A percentile compares a stretch with the other conserved stretches of the same genome.
phyloP scores from a whole-genome alignment of 345 rosid genomes.

The Ceriops tagal region DNA sequence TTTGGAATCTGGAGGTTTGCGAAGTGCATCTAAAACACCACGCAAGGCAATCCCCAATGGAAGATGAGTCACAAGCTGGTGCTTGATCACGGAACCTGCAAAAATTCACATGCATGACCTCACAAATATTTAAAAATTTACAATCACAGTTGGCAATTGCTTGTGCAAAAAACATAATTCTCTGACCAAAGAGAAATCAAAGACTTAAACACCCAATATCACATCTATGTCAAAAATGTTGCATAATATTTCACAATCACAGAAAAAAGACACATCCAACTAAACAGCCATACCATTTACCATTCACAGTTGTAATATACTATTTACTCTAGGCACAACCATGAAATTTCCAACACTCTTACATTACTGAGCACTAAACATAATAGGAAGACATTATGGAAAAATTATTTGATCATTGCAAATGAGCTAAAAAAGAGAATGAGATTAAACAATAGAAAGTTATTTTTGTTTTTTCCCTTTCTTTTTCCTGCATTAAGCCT shows the following conservation, averaged over 20 bases:
- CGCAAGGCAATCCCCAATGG: constrained; percentile 94
- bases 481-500: too few species aligned
- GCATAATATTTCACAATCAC: too few species aligned
- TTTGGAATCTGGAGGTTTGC: constrained; percentile 98
- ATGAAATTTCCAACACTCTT: too few species aligned
- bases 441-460: too few species aligned
- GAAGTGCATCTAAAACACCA: constrained; percentile 84
- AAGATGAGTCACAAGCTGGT: constrained; percentile 90
- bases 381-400: too few species aligned
- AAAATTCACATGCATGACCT: constrained; percentile 15
- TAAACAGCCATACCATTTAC: too few species aligned
- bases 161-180: neutral
- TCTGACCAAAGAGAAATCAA: neutral
- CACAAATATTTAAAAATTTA: neutral
- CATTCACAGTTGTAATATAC: too few species aligned
- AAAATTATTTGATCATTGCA: too few species aligned
- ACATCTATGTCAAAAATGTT: neutral
- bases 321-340: neutral
- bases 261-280: too few species aligned
- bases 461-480: too few species aligned
- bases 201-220: neutral
- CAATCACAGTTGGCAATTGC: neutral
- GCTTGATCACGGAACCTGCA: constrained; percentile 92
- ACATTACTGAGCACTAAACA: too few species aligned
- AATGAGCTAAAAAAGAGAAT: too few species aligned